A percentile compares a stretch with the other conserved stretches of the same genome.
Evolutionary conservation across 495 filamentous ascomycete genomes (phyloP).

Genomic region (Xylaria intraflava): DNA sequence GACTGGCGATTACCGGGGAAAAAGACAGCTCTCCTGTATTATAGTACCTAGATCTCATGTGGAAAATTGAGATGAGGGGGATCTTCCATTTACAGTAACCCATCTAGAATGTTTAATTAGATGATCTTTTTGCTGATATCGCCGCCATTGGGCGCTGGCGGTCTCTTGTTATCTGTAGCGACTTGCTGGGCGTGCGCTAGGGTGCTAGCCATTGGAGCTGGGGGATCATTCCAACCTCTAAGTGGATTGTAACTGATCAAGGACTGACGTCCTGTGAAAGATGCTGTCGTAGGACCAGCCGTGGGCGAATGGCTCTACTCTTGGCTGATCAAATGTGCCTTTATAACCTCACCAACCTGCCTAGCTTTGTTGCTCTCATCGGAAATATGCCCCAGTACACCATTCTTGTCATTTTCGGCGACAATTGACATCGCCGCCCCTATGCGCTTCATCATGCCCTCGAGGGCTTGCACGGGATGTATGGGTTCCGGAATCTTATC

Average conservation of each 20-base stretch:
- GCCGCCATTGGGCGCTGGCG: background rate
- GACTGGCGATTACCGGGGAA: no score
- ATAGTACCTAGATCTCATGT: no score
- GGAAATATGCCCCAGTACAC: background rate
- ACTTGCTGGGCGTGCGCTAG: background rate
- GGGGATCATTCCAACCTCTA: background rate
- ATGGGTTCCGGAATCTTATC: slow-evolving; percentile 9
- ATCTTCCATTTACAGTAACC: no score
- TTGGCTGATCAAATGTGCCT: background rate
- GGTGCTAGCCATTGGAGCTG: background rate
- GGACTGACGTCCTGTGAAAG: background rate
- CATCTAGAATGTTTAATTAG: background rate
- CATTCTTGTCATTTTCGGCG: background rate
- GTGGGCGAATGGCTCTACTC: background rate
- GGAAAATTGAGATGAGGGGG: no score
- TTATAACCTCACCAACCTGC: slow-evolving; percentile 1
- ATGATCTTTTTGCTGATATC: background rate
- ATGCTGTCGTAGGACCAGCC: background rate
- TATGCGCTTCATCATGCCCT: background rate
- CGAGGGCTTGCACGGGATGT: slow-evolving; percentile 8
- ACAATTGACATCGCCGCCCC: slow-evolving; percentile 6
- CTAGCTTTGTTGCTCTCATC: background rate
- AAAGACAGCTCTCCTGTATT: no score
- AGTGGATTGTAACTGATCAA: slow-evolving; percentile 8
- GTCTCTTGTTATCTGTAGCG: background rate